Base-by-base conservation (phyloP, 2,329 filamentous ascomycete genomes). In the Metarhizium sp. region DNA sequence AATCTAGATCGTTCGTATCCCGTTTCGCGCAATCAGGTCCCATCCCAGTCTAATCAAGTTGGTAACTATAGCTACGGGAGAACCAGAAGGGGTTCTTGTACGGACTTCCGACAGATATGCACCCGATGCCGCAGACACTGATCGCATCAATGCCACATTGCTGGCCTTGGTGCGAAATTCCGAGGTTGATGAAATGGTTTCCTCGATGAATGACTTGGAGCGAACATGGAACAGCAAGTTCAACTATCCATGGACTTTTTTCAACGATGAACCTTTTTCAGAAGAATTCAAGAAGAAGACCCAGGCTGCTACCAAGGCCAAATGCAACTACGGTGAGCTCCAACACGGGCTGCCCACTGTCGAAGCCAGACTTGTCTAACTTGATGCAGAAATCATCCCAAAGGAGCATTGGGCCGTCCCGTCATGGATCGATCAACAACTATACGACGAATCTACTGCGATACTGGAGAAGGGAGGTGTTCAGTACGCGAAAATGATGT, bases 201-300 rank as follows among this genome's bases (percentile, higher is more conserved):
- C 86, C 67, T 90, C 91, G 30, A 99, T 99, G 90, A 73, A 74
- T 55, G 92, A 99, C 67, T 79, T 99, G 58, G 94, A 99, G 74
- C 78, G 87, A 61, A 97, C 92, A 1, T 99, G 92, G 91, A 99
- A 99, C 67, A 78, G 84, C 78, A 99, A 99, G 69, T 99, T 97
- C 82, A 99, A 99, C 76, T 99, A 99, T 68, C 94, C 94, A 0
- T 99, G 94, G 90, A 96, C 91, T 8, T 99, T 99, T 71, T 95
- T 99, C 80, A 99, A 99, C 73, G 92, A 99, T 67, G 86, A 89
- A 53, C 89, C 90, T 16, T 99, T 99, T 67, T 86, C 87, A 2
- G 88, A 94, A 16, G 92, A 97, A 64, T 99, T 99, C 77, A 97
- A 95, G 75, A 77, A 76, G 64, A 83, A 81, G 71, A 97, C 92